Percentiles rank a stretch among this genome's conserved stretches.
These are phyloP conservation scores for Saccharomyces pastorianus DNA, from an alignment of 1,139 yeast species.

Conservation along the genomic window DNA sequence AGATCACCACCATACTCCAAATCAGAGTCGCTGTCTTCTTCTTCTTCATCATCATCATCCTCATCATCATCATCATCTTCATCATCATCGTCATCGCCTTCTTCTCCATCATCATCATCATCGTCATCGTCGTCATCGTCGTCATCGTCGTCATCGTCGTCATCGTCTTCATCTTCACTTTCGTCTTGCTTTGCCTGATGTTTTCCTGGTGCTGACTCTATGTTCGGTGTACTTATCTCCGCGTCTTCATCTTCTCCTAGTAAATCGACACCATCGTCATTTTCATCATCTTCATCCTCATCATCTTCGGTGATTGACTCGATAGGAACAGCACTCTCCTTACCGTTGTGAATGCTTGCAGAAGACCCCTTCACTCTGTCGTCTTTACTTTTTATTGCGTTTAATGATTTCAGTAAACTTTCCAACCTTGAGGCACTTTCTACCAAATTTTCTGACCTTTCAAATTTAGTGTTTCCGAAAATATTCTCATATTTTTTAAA, in stretches of 20 bases:
- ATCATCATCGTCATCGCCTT: slow-evolving; percentile 15
- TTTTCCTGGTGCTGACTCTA: slow-evolving; percentile 13
- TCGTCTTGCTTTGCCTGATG: slow-evolving; percentile 10
- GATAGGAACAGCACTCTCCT: slow-evolving; percentile 7
- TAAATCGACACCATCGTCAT: slow-evolving; percentile 17
- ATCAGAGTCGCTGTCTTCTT: slow-evolving; percentile 19
- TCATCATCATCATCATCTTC: slow-evolving; percentile 10
- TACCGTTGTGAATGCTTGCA: not conserved
- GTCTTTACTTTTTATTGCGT: slow-evolving; percentile 13
- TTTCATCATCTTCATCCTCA: slow-evolving; percentile 18
- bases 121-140: slow-evolving; percentile 17
- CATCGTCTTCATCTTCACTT: slow-evolving; percentile 14
- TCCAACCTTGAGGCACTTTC: slow-evolving; percentile 40
- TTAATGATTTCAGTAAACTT: slow-evolving; percentile 19
- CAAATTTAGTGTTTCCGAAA: slow-evolving; percentile 29
- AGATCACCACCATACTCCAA: slow-evolving; percentile 24
- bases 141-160: slow-evolving; percentile 12
- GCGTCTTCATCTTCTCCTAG: slow-evolving; percentile 20
- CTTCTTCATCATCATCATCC: slow-evolving; percentile 9
- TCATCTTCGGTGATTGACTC: slow-evolving; percentile 12
- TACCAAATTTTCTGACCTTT: slow-evolving; percentile 35
- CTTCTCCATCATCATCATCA: slow-evolving; percentile 4
- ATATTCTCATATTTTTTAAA: slow-evolving; percentile 29
- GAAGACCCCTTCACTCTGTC: not conserved
- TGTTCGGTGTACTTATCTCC: slow-evolving; percentile 10